Percentiles rank a stretch among this genome's conserved stretches.
phyloP scores from a whole-genome alignment of 164 flowering plant species.

The Cinnamomum chago region DNA sequence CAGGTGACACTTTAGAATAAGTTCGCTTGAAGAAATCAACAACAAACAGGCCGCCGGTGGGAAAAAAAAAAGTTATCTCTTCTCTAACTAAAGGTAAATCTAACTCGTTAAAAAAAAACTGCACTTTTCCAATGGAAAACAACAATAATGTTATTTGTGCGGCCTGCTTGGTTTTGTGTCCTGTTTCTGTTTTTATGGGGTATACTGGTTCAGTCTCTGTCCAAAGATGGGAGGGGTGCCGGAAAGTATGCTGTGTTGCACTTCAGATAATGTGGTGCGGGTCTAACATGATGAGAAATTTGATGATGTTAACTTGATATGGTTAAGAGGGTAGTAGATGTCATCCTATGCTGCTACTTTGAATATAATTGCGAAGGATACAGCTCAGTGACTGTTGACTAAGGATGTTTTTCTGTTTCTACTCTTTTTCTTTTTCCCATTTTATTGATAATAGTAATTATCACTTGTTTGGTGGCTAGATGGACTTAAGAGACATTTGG shows the following conservation, averaged over 20 bases:
- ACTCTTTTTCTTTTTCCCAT: background rate
- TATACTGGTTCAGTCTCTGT: constrained; percentile 5
- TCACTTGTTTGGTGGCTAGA: background rate
- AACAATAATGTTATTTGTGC: constrained; percentile 17
- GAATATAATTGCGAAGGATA: constrained; percentile 5
- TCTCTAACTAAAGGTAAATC: too few species aligned
- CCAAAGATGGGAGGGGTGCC: constrained; percentile 2
- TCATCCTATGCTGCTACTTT: background rate
- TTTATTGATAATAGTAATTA: background rate
- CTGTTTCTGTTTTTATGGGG: background rate
- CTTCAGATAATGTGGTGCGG: background rate
- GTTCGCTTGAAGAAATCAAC: too few species aligned
- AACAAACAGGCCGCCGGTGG: too few species aligned
- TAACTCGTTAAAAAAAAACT: too few species aligned
- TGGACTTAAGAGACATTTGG: background rate
- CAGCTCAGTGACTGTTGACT: background rate
- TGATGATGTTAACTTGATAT: background rate
- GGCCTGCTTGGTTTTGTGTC: background rate
- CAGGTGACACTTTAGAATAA: too few species aligned
- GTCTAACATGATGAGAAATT: background rate
- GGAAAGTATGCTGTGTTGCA: background rate
- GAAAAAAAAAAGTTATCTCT: too few species aligned
- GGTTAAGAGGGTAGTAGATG: background rate
- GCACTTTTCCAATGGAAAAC: constrained; percentile 46
- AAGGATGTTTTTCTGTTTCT: background rate